Evolutionary conservation across 768 basidiomycete genomes (phyloP), one percentile per base, ranked within the genome.

Genomic region (Trametes sanguinea): DNA sequence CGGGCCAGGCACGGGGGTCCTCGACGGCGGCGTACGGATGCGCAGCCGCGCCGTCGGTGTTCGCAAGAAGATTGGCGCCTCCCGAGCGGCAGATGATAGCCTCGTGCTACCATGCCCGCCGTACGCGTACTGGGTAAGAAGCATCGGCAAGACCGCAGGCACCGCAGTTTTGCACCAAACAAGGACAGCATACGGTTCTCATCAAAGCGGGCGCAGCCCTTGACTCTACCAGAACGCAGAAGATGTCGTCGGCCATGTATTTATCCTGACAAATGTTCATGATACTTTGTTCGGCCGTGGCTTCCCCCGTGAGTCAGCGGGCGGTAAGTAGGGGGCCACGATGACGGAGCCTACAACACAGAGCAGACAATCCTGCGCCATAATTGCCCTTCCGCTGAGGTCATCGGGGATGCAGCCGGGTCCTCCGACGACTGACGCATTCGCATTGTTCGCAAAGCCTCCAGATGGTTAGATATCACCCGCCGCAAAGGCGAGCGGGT

Each of bases 101-200:
- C 56, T 57, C 46, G 47, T 57, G 56, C 56, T 57, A 57, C 37
- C 43, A 40, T 30, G 40, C 17, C 40, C 42, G 42, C 27, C 35
- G n/a, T 35, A 7, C 35, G 35, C 35, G 46, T 6, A 39, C 37
- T 45, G 37, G 29, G 27, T 11, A 29, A 32, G 29, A 32, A 2
- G 11, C 16, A n/a, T 42, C 46, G 46, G 46, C 35, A 30, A 27
- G 39, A 8, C 16, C 46, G 47, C 27, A 14, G 13, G 17, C 17
- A 17, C 42, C 51, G 6, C 10, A 10, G 17, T 40, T 22, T 9
- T 40, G 53, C 53, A 50, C 30, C 42, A 8, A 14, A 43, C 14
- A 43, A 43, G 42, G 42, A 13, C 14, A 16, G 5, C 14, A 14
- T 14, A 14, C 14, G 42, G 5, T n/a, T 43, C n/a, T 43, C 13